Conservation (phyloP, 2,329 filamentous ascomycete genomes). For the Allantophomopsis cytisporea region DNA sequence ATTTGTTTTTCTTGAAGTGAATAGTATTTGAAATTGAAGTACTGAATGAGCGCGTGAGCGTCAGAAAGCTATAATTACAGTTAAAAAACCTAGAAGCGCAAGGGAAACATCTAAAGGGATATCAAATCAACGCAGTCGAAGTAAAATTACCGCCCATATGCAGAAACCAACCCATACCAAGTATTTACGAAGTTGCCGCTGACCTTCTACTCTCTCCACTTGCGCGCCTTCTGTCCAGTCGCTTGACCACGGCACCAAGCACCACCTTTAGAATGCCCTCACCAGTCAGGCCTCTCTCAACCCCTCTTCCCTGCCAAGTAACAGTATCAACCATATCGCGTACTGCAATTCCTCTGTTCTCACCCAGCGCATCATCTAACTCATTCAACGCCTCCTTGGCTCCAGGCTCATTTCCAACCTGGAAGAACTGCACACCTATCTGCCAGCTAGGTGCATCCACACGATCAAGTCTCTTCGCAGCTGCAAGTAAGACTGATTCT, state of each 20-base stretch:
- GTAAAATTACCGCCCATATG: no score
- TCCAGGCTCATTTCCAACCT: slow-evolving; percentile 61
- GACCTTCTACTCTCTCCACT: slow-evolving; percentile 8
- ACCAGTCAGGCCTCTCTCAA: slow-evolving; percentile 37
- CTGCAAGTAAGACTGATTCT: slow-evolving; percentile 50
- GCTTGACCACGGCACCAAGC: slow-evolving; percentile 60
- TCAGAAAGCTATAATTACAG: no score
- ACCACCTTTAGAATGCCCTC: slow-evolving; percentile 72
- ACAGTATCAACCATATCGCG: slow-evolving; percentile 91
- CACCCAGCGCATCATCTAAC: slow-evolving; percentile 60
- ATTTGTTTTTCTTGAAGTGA: no score
- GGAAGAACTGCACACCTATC: slow-evolving; percentile 90
- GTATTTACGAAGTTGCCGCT: no score
- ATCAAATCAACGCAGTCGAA: no score
- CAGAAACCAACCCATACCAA: no score
- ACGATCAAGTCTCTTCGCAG: slow-evolving; percentile 57
- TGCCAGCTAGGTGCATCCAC: slow-evolving; percentile 65
- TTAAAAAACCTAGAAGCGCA: no score
- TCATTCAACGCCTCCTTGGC: slow-evolving; percentile 53
- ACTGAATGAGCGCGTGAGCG: no score
- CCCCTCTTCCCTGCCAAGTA: slow-evolving; percentile 41
- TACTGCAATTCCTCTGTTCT: slow-evolving; percentile 34
- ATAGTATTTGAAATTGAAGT: no score
- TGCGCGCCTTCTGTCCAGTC: slow-evolving; percentile 37
- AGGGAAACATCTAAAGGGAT: no score